Conservation (phyloP, 2,329 filamentous ascomycete species). For the Arachnopeziza araneosa region DNA sequence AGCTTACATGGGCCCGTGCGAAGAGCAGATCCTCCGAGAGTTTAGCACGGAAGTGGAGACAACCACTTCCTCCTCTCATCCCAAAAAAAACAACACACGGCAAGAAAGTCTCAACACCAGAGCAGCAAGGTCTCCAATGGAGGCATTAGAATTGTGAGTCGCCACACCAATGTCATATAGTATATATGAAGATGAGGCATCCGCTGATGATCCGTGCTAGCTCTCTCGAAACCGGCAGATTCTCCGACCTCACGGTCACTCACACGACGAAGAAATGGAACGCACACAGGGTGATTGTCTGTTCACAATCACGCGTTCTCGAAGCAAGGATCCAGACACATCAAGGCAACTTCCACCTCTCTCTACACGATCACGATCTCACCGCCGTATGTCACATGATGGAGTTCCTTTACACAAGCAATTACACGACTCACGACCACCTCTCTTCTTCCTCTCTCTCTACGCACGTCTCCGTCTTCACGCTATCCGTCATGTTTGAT, state of each 20-base stretch:
- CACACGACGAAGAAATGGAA: constrained; percentile 19
- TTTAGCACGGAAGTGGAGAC: not conserved
- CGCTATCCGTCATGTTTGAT: constrained; percentile 10
- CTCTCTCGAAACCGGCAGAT: constrained; percentile 20
- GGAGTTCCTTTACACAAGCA: constrained; percentile 22
- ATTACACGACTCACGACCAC: constrained; percentile 10
- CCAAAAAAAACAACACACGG: not conserved
- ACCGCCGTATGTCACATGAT: constrained; percentile 10
- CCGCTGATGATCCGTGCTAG: constrained; percentile 1
- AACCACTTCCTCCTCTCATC: not conserved
- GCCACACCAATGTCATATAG: too few relatives aligned
- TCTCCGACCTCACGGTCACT: constrained; percentile 20
- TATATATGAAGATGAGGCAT: not conserved
- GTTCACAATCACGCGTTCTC: constrained; percentile 20
- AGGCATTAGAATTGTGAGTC: not conserved
- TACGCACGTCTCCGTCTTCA: constrained; percentile 16
- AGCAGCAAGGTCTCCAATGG: not conserved
- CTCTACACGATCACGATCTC: constrained; percentile 11
- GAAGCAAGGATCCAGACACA: constrained; percentile 13
- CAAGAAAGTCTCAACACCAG: too few relatives aligned
- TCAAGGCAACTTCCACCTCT: constrained; percentile 1
- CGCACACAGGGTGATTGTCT: constrained; percentile 23
- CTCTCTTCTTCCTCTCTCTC: constrained; percentile 5
- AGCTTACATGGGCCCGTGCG: not conserved
- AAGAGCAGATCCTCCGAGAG: not conserved